Base-by-base conservation (phyloP, 2,329 filamentous ascomycete genomes). In the Helotiales sp. region DNA sequence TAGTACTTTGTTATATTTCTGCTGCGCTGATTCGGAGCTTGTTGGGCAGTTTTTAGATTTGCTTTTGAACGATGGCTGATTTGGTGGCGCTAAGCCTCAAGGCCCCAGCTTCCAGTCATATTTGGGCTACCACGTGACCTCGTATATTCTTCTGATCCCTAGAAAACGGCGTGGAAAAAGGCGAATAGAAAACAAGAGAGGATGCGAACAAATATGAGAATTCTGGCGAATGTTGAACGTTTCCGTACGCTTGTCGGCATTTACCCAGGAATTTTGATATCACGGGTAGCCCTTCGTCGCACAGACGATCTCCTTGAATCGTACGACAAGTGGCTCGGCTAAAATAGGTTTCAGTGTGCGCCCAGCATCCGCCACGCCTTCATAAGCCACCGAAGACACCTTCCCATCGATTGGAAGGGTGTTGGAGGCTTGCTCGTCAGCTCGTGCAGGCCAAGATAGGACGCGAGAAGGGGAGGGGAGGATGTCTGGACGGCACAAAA, bases 301-400 rank as follows among this genome's bases (percentile, higher is more conserved):
- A 57, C 32, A 57, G 30, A 57, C 20, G 54, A 37, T 37, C 10
- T 37, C 54, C n/a, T 40, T 15, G 32, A 24, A 57, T 57, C 30
- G 54, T 37, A 57, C 30, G 20, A 24, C 20, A 55, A 55, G 52
- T 55, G 52, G 28, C 30, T 55, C 30, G 54, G 28, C 54, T 57
- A 57, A 57, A 55, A 37, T 57, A 57, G 40, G 54, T 57, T 57
- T 37, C 54, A 26, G 30, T 26, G 28, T 6, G 52, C n/a, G 52
- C 52, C 52, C n/a, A 24, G 52, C 8, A 57, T 40, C 50, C 30
- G 54, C 30, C 54, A 57, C 54, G 54, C 54, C 54, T 57, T 57
- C 54, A 57, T 24, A 8, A 57, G 54, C 30, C 52, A 57, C 54
- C 11, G 26, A 26, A 37, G 54, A 20, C 11, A 34, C 32, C 13